Base-by-base conservation (phyloP, 225 moss, liverwort and hornwort genomes). In the Bryoerythrophyllum caledonicum region DNA sequence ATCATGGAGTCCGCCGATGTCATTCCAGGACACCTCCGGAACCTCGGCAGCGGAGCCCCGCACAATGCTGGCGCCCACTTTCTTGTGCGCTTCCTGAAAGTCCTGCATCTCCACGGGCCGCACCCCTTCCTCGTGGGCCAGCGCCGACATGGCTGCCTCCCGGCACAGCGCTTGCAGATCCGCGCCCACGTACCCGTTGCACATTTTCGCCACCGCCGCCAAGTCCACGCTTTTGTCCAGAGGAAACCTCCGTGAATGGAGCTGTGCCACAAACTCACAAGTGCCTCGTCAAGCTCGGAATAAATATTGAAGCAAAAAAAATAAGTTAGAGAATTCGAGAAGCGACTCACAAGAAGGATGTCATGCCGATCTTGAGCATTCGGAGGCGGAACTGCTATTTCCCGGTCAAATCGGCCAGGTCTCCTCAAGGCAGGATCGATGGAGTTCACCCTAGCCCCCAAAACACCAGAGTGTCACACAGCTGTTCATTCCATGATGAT, bases 161-260 rank as follows among this genome's bases (percentile, higher is more conserved):
- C 97, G 89, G 75, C 97, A 99, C 55, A 95, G 44, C 63, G 97
- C 97, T 88, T 99, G 91, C 32, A 99, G 82, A 58, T 99, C 97
- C 71, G 97, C 97, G 52, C 97, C 97, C 61, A 99, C 95, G 53
- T 99, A 99, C 44, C 97, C 97, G 80, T 92, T 93, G 91, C 97
- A 99, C 84, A 83, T 86, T 80, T 90, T 79, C 26, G 95, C 97
- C 34, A 99, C 78, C 26, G 74, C 72, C 70, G 60, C 79, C 37
- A 99, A 78, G 86, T 93, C 87, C 77, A 94, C 94, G 3, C 71
- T 70, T 69, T 78, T 53, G 62, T 87, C 90, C 23, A 99, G 65
- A 17, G 88, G 88, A 74, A 99, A 85, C 43, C 88, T 89, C 77
- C 82, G 82, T 43, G 95, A 86, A 77, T 95, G 86, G 56, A 99